phyloP scores from a whole-genome alignment of 129 eudicot genomes.

The Ambrosia trifida region DNA sequence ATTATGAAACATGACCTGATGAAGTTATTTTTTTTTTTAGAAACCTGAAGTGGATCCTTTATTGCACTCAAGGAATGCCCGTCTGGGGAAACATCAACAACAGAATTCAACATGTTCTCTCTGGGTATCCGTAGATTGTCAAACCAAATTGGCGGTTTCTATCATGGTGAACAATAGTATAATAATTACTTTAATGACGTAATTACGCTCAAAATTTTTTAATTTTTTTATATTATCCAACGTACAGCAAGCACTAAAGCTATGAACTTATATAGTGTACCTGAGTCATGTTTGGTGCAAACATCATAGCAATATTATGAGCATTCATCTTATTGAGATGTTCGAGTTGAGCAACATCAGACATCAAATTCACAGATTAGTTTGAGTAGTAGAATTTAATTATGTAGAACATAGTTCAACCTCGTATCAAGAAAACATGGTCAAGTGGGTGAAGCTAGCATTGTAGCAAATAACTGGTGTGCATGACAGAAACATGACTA shows the following conservation, averaged over 20 bases:
- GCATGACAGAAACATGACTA: too few species aligned
- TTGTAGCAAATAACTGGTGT: too few species aligned
- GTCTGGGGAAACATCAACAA: slow-evolving; percentile 89
- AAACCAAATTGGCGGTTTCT: too few species aligned
- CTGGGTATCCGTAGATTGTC: slow-evolving; percentile 83
- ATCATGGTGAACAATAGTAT: too few species aligned
- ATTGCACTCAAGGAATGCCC: slow-evolving; percentile 80
- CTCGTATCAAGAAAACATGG: too few species aligned
- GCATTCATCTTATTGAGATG: slow-evolving; percentile 88
- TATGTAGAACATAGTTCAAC: too few species aligned
- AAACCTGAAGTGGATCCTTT: slow-evolving; percentile 85
- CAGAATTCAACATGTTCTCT: slow-evolving; percentile 86
- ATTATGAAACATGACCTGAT: background rate
- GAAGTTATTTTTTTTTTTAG: background rate
- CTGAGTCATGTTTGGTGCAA: slow-evolving; percentile 99
- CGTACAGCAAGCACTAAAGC: background rate
- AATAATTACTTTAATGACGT: too few species aligned
- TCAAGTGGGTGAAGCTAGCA: too few species aligned
- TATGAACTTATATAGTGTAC: slow-evolving; percentile 29
- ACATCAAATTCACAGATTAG: slow-evolving; percentile 86
- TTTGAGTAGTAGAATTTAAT: too few species aligned
- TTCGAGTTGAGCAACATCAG: slow-evolving; percentile 91
- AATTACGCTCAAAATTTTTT: too few species aligned
- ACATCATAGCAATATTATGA: slow-evolving; percentile 87
- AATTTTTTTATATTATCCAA: too few species aligned